Evolutionary conservation across 257 asterid species (phyloP).

Genomic region (Penstemon barbatus): DNA sequence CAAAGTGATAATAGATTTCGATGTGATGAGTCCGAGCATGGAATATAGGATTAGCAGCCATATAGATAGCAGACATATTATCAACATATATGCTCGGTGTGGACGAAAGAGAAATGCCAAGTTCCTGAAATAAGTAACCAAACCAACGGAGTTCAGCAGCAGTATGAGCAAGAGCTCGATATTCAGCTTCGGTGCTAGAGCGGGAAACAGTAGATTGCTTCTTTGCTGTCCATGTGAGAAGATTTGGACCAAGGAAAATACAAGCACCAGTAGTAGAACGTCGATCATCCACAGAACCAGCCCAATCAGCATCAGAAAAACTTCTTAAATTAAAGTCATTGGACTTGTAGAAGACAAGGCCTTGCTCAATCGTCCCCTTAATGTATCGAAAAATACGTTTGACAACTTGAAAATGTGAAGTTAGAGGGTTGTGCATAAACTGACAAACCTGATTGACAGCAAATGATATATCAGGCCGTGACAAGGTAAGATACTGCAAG

Average conservation of each 20-base stretch:
- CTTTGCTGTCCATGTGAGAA: conserved; percentile 11
- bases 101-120: not conserved
- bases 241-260: not conserved
- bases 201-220: conserved; percentile 2
- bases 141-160: not conserved
- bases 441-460: conserved; percentile 8
- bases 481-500: conserved; percentile 14
- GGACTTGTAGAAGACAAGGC: not conserved
- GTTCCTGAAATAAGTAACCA: not conserved
- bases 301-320: conserved; percentile 18
- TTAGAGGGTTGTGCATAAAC: not conserved
- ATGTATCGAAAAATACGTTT: not conserved
- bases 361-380: not conserved
- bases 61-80: conserved; percentile 12
- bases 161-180: conserved; percentile 4
- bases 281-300: not conserved
- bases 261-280: conserved; percentile 14
- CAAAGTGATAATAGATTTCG: conserved; percentile 27
- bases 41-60: conserved; percentile 9
- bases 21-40: conserved; percentile 17
- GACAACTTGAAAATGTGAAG: not conserved
- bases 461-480: not conserved
- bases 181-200: conserved; percentile 16
- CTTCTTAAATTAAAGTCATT: conserved; percentile 3
- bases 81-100: not conserved